Evolutionary conservation across 148 eudicot genomes (phyloP).

Genomic region (Camellia japonica): DNA sequence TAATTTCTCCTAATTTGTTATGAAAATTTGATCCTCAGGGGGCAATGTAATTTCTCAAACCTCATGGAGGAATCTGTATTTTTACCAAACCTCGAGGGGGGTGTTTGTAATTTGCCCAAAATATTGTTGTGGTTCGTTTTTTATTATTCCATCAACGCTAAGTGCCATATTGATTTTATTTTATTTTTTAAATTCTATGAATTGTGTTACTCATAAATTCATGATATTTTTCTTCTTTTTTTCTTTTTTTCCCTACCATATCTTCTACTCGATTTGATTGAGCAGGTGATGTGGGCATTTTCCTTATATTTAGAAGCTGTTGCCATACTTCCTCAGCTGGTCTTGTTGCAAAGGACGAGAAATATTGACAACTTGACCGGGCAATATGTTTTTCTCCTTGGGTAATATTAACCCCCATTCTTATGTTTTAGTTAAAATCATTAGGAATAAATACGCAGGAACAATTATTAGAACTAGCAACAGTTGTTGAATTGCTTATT

Average conservation of each 20-base stretch:
- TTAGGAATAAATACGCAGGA: neutral
- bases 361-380: conserved; percentile 94
- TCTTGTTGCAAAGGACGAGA: conserved; percentile 93
- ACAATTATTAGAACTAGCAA: no score
- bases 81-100: no score
- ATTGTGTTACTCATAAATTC: neutral
- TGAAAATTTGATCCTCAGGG: no score
- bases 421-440: neutral
- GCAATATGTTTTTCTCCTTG: conserved; percentile 82
- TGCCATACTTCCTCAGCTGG: conserved; percentile 96
- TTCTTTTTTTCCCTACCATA: neutral
- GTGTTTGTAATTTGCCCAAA: no score
- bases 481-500: no score
- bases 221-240: neutral
- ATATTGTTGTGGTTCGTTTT: neutral
- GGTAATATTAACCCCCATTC: conserved; percentile 40
- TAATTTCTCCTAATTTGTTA: no score
- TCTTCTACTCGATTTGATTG: conserved; percentile 22
- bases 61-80: no score
- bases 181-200: no score
- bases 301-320: conserved; percentile 92
- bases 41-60: no score
- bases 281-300: conserved; percentile 96
- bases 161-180: neutral
- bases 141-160: neutral